Percentiles rank a stretch among this genome's conserved stretches.
These are phyloP conservation scores for Thymus quinquecostatus DNA, from an alignment of 257 asterid genomes.

Conservation along the genomic window DNA sequence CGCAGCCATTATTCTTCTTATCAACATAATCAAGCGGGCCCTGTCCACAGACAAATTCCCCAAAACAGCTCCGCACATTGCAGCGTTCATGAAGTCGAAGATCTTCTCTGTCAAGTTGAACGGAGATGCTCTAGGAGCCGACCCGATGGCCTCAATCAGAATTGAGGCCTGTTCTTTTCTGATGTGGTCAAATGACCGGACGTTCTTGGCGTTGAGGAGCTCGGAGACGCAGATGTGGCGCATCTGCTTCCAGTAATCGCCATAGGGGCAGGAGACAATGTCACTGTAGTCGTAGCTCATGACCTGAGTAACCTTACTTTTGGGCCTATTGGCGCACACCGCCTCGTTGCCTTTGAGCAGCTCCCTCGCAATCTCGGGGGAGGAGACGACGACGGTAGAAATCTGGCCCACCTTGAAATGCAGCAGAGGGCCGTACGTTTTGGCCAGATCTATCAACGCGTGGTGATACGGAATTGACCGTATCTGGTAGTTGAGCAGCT, in stretches of 20 bases:
- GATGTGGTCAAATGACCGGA: constrained; percentile 21
- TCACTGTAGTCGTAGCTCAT: constrained; percentile 24
- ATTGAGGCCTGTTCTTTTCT: constrained; percentile 15
- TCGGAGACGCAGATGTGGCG: constrained; percentile 15
- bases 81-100: too few relatives aligned
- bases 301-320: constrained; percentile 4
- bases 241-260: constrained; percentile 35
- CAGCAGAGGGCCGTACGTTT: constrained; percentile 6
- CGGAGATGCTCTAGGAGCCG: too few relatives aligned
- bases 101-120: too few relatives aligned
- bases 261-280: constrained; percentile 20
- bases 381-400: constrained; percentile 8
- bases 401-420: constrained; percentile 32
- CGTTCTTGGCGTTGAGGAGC: constrained; percentile 29
- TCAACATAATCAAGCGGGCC: too few relatives aligned
- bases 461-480: constrained; percentile 28
- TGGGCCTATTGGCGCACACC: constrained; percentile 36
- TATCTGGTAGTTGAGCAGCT: background rate
- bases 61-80: too few relatives aligned
- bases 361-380: constrained; percentile 24
- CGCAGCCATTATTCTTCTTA: too few relatives aligned
- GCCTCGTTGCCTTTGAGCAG: constrained; percentile 35
- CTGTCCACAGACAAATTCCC: too few relatives aligned
- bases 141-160: background rate
- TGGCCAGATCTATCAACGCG: constrained; percentile 23